Conservation (phyloP, 768 basidiomycete species). For the Collybia sp. region DNA sequence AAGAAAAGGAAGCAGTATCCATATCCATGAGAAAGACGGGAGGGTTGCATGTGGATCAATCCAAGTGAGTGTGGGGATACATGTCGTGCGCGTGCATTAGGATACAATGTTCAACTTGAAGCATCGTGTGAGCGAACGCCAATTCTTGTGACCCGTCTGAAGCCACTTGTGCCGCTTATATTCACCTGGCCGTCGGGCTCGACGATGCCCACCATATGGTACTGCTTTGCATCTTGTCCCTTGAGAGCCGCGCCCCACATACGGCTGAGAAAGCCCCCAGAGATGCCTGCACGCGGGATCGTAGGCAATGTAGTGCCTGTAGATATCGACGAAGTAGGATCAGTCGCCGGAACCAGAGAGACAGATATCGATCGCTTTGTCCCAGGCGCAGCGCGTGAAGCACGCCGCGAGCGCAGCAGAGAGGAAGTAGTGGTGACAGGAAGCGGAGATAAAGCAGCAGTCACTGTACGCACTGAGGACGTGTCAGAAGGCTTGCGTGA, state of each 20-base stretch:
- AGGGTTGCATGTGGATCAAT: background rate
- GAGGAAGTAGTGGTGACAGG: constrained; percentile 12
- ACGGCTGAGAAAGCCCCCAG: constrained; percentile 59
- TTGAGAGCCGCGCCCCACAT: constrained; percentile 66
- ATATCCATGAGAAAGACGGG: background rate
- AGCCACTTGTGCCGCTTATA: constrained; percentile 7
- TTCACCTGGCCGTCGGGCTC: constrained; percentile 10
- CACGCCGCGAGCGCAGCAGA: constrained; percentile 8
- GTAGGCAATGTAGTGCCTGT: constrained; percentile 37
- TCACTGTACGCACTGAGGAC: constrained; percentile 45
- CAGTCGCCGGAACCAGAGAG: background rate
- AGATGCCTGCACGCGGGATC: constrained; percentile 21
- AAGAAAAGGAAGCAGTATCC: constrained; percentile 9
- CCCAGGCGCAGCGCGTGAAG: constrained; percentile 16
- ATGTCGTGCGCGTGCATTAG: background rate
- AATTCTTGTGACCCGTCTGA: constrained; percentile 3
- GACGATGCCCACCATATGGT: constrained; percentile 4
- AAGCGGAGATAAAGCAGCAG: constrained; percentile 23
- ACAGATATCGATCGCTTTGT: constrained; percentile 13
- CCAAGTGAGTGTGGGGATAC: background rate
- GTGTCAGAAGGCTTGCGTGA: constrained; percentile 45
- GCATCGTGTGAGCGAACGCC: constrained; percentile 6
- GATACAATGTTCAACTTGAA: background rate
- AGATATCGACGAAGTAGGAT: constrained; percentile 8
- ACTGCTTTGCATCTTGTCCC: constrained; percentile 14